A percentile compares a stretch with the other conserved stretches of the same genome.
phyloP scores from a whole-genome alignment of 139 green algal genomes.

The Chlamydomonas sp. region DNA sequence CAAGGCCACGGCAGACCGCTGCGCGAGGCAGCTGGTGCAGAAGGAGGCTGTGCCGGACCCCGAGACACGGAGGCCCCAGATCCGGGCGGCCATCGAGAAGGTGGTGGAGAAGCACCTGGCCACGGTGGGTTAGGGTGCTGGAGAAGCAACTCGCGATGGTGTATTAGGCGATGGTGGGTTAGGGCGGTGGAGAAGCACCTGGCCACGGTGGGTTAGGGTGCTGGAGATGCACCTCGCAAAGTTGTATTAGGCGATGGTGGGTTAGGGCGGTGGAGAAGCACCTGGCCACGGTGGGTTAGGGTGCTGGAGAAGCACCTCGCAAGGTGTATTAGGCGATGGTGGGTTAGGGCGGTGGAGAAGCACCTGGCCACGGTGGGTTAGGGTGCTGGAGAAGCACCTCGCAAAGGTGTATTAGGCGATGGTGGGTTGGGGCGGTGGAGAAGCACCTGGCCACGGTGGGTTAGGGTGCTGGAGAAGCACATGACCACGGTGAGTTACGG shows the following conservation, averaged over 20 bases:
- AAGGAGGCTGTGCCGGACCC: constrained; percentile 44
- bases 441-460: too few species aligned
- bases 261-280: constrained; percentile 1
- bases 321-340: too few species aligned
- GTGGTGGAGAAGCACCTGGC: background rate
- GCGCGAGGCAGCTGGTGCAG: constrained; percentile 5
- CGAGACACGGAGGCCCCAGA: constrained; percentile 18
- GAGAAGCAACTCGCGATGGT: constrained; percentile 42
- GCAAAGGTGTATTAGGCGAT: background rate
- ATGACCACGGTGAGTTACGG: too few species aligned
- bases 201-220: constrained; percentile 15
- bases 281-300: background rate
- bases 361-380: background rate
- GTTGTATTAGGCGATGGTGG: too few species aligned
- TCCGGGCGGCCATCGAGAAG: constrained; percentile 39
- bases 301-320: constrained; percentile 53
- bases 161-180: too few species aligned
- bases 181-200: background rate
- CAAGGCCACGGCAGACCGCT: background rate
- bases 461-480: constrained; percentile 39
- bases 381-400: constrained; percentile 47
- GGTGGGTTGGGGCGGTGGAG: constrained; percentile 38
- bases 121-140: background rate
- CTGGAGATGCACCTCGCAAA: constrained; percentile 49
- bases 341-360: background rate